Evolutionary conservation across 2,329 filamentous ascomycete species (phyloP).

Genomic region (Calonectria hawksworthii): DNA sequence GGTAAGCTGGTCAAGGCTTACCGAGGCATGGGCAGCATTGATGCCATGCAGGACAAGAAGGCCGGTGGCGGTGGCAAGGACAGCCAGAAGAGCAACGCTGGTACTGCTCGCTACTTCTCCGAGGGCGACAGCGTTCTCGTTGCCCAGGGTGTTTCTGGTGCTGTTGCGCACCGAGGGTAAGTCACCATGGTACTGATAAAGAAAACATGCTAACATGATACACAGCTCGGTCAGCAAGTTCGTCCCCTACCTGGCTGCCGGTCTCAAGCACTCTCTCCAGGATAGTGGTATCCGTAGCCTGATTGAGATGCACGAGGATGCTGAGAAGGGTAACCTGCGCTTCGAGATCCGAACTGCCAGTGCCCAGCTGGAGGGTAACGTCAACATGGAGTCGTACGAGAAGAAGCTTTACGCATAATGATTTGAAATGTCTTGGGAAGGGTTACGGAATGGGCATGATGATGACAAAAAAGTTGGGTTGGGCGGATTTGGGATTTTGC

Average conservation of each 20-base stretch:
- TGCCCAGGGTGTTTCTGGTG: conserved; percentile 94
- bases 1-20: conserved; percentile 99
- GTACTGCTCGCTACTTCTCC: conserved; percentile 98
- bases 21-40: conserved; percentile 98
- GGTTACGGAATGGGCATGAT: conserved; percentile 30
- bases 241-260: conserved; percentile 93
- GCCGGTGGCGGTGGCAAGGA: conserved; percentile 81
- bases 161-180: conserved; percentile 81
- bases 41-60: conserved; percentile 99
- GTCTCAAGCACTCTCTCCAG: conserved; percentile 97
- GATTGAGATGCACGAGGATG: conserved; percentile 80
- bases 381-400: conserved; percentile 99
- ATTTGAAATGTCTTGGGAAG: conserved; percentile 37
- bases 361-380: conserved; percentile 95
- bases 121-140: conserved; percentile 96
- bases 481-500: conserved; percentile 34
- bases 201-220: conserved; percentile 47
- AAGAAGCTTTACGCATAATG: conserved; percentile 97
- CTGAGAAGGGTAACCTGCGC: conserved; percentile 81
- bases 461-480: conserved; percentile 31
- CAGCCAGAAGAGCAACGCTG: conserved; percentile 87
- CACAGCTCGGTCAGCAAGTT: conserved; percentile 90
- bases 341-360: conserved; percentile 96
- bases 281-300: conserved; percentile 92
- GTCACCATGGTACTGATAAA: conserved; percentile 39